phyloP scores from a whole-genome alignment of 371 early-diverging fungal species.

The Mucor piriformis region DNA sequence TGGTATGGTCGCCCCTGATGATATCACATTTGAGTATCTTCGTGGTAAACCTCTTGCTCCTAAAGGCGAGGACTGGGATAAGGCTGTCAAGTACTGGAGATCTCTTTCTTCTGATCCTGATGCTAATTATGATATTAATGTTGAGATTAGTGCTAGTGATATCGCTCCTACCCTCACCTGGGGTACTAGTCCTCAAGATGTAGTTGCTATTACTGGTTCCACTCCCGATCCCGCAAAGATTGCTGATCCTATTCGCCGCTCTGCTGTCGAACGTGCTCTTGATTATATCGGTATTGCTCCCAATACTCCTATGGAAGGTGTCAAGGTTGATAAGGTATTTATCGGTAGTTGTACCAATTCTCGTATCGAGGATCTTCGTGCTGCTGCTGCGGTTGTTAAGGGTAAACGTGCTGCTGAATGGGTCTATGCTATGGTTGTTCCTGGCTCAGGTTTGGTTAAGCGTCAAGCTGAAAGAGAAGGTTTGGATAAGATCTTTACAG shows the following conservation, averaged over 20 bases:
- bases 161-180: conserved; percentile 70
- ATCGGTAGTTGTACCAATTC: conserved; percentile 77
- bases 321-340: conserved; percentile 69
- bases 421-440: conserved; percentile 74
- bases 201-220: conserved; percentile 60
- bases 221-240: conserved; percentile 60
- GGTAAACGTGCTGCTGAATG: conserved; percentile 63
- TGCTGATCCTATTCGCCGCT: conserved; percentile 47
- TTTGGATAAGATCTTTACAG: conserved; percentile 63
- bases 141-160: conserved; percentile 59
- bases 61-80: conserved; percentile 61
- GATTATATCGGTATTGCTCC: conserved; percentile 71
- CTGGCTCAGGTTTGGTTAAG: conserved; percentile 73
- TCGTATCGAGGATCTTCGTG: conserved; percentile 75
- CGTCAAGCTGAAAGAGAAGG: conserved; percentile 73
- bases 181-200: conserved; percentile 75
- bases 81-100: conserved; percentile 68
- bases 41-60: conserved; percentile 66
- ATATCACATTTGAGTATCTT: conserved; percentile 69
- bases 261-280: conserved; percentile 60
- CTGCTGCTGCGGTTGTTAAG: conserved; percentile 64
- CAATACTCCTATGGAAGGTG: conserved; percentile 59
- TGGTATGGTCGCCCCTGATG: conserved; percentile 75
- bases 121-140: conserved; percentile 63
- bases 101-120: conserved; percentile 60